Evolutionary conservation across 2,329 filamentous ascomycete genomes (phyloP).

Genomic region (Ophiobolus disseminans): DNA sequence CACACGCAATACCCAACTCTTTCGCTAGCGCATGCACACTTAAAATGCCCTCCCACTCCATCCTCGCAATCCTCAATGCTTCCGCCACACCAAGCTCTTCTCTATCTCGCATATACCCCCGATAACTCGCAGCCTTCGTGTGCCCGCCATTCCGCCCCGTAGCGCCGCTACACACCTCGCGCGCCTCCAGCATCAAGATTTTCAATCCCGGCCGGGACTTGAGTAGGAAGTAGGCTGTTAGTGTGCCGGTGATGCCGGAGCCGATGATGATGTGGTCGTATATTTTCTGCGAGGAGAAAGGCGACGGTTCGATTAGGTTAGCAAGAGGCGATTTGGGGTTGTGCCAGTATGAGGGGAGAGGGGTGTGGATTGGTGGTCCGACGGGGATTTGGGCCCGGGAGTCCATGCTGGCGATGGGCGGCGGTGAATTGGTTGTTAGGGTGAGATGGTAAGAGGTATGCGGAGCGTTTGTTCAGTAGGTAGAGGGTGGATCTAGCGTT

Average conservation of each 20-base stretch:
- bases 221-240: slow-evolving; percentile 48
- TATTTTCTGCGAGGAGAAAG: too few relatives aligned
- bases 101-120: slow-evolving; percentile 59
- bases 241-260: slow-evolving; percentile 50
- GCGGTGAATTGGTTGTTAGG: background rate
- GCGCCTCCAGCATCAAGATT: slow-evolving; percentile 52
- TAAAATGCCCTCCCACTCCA: slow-evolving; percentile 56
- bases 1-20: slow-evolving; percentile 53
- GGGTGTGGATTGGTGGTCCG: slow-evolving; percentile 38
- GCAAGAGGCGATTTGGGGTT: slow-evolving; percentile 47
- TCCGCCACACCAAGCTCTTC: slow-evolving; percentile 55
- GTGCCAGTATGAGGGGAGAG: slow-evolving; percentile 53
- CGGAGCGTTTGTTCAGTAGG: too few relatives aligned
- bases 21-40: slow-evolving; percentile 63
- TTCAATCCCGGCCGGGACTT: slow-evolving; percentile 12
- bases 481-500: too few relatives aligned
- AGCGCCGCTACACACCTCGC: slow-evolving; percentile 48
- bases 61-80: slow-evolving; percentile 54
- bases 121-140: slow-evolving; percentile 60
- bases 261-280: slow-evolving; percentile 50
- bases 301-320: slow-evolving; percentile 40
- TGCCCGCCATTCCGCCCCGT: slow-evolving; percentile 57
- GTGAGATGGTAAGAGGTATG: background rate
- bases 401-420: slow-evolving; percentile 37
- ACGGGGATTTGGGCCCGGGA: slow-evolving; percentile 38